A percentile compares a stretch with the other conserved stretches of the same genome.
These are phyloP conservation scores for Glutinoglossum americanum DNA, from an alignment of 495 filamentous ascomycete genomes.

Conservation along the genomic window DNA sequence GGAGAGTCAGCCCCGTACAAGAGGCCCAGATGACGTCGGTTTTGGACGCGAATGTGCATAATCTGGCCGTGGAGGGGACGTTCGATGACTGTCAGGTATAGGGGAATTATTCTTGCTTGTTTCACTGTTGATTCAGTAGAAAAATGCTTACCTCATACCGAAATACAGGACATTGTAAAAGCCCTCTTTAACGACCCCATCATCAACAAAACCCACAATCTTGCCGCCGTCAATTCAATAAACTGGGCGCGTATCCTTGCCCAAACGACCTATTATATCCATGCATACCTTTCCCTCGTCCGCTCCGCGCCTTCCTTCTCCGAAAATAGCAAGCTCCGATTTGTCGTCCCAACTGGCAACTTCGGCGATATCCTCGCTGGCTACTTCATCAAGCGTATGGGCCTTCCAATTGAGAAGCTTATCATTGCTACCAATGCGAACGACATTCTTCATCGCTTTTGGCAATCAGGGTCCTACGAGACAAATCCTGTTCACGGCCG, in stretches of 20 bases:
- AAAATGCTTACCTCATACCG: too few relatives aligned
- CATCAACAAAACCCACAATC: slow-evolving; percentile 48
- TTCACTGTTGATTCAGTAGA: neutral
- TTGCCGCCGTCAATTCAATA: slow-evolving; percentile 78
- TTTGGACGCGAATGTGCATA: slow-evolving; percentile 72
- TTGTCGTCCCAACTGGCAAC: slow-evolving; percentile 79
- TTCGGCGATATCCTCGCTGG: slow-evolving; percentile 93
- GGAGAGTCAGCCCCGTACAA: slow-evolving; percentile 65
- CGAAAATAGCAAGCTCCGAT: slow-evolving; percentile 38
- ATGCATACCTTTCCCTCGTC: slow-evolving; percentile 64
- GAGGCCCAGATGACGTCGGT: slow-evolving; percentile 92
- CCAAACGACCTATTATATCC: slow-evolving; percentile 84
- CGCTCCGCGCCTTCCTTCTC: slow-evolving; percentile 26
- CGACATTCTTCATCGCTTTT: slow-evolving; percentile 67
- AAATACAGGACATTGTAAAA: slow-evolving; percentile 91
- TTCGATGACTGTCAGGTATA: slow-evolving; percentile 85
- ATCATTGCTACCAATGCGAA: slow-evolving; percentile 84
- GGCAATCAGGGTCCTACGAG: slow-evolving; percentile 61
- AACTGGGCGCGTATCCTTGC: slow-evolving; percentile 83
- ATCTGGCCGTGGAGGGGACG: slow-evolving; percentile 61
- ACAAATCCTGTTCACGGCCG: slow-evolving; percentile 39
- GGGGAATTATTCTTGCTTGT: neutral
- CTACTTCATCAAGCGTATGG: slow-evolving; percentile 81
- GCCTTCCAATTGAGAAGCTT: slow-evolving; percentile 63
- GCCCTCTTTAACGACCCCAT: slow-evolving; percentile 65